These are phyloP conservation scores for Fragilaria crotonensis DNA, from an alignment of 108 stramenopile species.

Conservation along the genomic window DNA sequence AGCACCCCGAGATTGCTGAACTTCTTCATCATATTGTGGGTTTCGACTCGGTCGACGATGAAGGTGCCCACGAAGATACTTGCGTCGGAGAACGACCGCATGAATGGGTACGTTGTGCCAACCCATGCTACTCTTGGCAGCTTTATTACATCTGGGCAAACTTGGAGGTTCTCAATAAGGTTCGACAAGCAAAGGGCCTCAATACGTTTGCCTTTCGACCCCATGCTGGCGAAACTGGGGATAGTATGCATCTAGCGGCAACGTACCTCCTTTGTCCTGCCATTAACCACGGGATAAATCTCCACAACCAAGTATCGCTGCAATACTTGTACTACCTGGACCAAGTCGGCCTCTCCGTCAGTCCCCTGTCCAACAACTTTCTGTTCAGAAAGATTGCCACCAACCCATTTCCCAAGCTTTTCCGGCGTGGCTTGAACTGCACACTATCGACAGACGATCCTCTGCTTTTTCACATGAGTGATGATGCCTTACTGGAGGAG, in stretches of 20 bases:
- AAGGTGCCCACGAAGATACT: conserved; percentile 81
- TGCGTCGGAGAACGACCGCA: conserved; percentile 50
- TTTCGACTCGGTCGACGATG: conserved; percentile 99
- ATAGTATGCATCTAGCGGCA: conserved; percentile 94
- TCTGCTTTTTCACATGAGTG: conserved; percentile 95
- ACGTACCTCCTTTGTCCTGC: conserved; percentile 91
- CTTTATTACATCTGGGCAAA: conserved; percentile 93
- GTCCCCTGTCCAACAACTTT: conserved; percentile 97
- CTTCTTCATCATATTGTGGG: conserved; percentile 93
- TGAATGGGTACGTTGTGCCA: conserved; percentile 75
- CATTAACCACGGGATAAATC: conserved; percentile 98
- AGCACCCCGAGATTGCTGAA: conserved; percentile 91
- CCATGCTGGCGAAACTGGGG: conserved; percentile 96
- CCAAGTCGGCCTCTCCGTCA: conserved; percentile 88
- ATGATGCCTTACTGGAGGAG: conserved; percentile 97
- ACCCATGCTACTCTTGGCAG: conserved; percentile 90
- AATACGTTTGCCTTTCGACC: conserved; percentile 91
- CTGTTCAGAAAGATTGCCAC: conserved; percentile 93
- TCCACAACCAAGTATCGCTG: conserved; percentile 89
- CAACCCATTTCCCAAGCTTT: conserved; percentile 89
- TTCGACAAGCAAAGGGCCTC: conserved; percentile 80
- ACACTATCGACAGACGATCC: conserved; percentile 98
- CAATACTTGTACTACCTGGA: conserved; percentile 98
- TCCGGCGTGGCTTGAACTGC: conserved; percentile 88
- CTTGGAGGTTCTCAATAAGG: conserved; percentile 83